These are phyloP conservation scores for Starmerella sp. DNA, from an alignment of 805 yeast species.

Conservation along the genomic window DNA sequence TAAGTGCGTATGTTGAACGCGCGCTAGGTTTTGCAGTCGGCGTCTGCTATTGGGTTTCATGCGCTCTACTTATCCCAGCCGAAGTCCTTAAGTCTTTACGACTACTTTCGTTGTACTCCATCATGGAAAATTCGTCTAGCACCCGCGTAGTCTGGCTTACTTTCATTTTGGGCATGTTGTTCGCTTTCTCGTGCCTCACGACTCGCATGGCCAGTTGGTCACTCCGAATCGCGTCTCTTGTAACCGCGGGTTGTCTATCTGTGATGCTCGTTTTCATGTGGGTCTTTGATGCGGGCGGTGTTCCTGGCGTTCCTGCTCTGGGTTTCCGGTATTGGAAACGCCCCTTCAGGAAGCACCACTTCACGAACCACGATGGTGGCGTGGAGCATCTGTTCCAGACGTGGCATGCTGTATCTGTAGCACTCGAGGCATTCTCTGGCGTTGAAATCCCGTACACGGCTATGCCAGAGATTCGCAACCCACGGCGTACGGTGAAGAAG, in stretches of 20 bases:
- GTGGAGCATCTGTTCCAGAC: conserved; percentile 9
- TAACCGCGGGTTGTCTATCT: background rate
- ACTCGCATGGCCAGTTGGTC: conserved; percentile 7
- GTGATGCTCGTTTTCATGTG: conserved; percentile 5
- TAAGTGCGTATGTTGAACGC: conserved; percentile 47
- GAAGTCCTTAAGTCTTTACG: conserved; percentile 68
- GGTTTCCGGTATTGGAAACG: background rate
- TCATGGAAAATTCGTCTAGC: conserved; percentile 34
- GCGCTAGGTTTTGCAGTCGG: conserved; percentile 51
- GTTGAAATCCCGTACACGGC: conserved; percentile 16
- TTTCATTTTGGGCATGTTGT: conserved; percentile 9
- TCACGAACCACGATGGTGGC: background rate
- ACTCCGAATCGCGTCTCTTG: conserved; percentile 5
- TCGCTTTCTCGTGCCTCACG: conserved; percentile 3
- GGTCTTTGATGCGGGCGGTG: conserved; percentile 2
- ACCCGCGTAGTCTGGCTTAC: conserved; percentile 15
- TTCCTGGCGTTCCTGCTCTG: background rate
- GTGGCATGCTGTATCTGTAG: conserved; percentile 6
- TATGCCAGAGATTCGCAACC: conserved; percentile 20
- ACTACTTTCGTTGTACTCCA: conserved; percentile 53
- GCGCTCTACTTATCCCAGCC: conserved; percentile 45
- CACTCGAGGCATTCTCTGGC: conserved; percentile 8
- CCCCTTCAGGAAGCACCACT: background rate
- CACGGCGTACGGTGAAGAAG: conserved; percentile 15
- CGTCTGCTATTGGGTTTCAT: conserved; percentile 35